These are phyloP conservation scores for Melaleuca quinquenervia DNA, from an alignment of 345 rosid species.

Conservation along the genomic window DNA sequence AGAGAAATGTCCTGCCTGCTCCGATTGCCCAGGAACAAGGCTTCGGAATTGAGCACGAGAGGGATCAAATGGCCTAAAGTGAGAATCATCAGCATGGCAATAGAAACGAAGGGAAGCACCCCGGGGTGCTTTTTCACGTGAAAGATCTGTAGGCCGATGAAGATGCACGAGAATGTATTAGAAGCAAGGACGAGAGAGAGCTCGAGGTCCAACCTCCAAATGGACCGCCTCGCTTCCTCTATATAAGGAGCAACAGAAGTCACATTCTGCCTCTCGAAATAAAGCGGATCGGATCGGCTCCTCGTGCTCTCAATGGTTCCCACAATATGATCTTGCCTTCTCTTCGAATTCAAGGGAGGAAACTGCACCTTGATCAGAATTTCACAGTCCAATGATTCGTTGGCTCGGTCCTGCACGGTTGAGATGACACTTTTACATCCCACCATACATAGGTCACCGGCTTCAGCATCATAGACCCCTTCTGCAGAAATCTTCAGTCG, in stretches of 20 bases:
- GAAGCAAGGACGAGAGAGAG: constrained; percentile 27
- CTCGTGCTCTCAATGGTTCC: constrained; percentile 37
- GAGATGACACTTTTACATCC: constrained; percentile 23
- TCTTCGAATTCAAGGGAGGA: constrained; percentile 22
- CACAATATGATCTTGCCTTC: constrained; percentile 1
- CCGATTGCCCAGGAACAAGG: constrained; percentile 7
- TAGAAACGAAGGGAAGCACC: constrained; percentile 27
- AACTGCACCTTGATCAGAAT: constrained; percentile 21
- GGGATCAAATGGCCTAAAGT: constrained; percentile 31
- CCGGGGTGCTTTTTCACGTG: constrained; percentile 23
- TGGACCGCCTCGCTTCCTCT: neutral
- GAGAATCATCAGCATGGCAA: constrained; percentile 39
- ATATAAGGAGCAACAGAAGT: constrained; percentile 8
- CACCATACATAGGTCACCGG: constrained; percentile 38
- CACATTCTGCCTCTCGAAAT: constrained; percentile 12
- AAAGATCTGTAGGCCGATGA: constrained; percentile 24
- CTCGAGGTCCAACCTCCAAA: constrained; percentile 48
- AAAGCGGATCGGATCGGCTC: constrained; percentile 14
- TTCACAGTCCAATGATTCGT: constrained; percentile 26
- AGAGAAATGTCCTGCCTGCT: constrained; percentile 1
- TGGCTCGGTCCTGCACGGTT: neutral
- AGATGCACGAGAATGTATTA: constrained; percentile 29
- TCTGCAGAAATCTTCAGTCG: constrained; percentile 24
- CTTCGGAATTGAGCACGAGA: constrained; percentile 28
- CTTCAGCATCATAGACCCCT: constrained; percentile 29